These are phyloP conservation scores for Alternaria triticimaculans DNA, from an alignment of 2,329 filamentous ascomycete genomes.

Conservation along the genomic window DNA sequence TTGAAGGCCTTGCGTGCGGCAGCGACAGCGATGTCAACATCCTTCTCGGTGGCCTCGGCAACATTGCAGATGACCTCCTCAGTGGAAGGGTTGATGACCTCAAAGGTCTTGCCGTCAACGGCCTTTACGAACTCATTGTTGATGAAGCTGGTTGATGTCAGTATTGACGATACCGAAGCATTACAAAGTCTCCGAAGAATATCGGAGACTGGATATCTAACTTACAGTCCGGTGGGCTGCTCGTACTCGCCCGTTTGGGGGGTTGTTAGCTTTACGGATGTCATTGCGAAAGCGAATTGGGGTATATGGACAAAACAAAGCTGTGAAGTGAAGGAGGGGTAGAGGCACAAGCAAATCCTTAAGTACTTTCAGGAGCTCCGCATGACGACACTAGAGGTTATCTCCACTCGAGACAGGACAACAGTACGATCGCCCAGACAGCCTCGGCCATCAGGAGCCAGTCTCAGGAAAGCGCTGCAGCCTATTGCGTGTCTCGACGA, in stretches of 20 bases:
- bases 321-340: conserved; percentile 28
- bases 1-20: conserved; percentile 89
- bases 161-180: conserved; percentile 6
- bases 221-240: conserved; percentile 62
- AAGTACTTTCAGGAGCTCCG: conserved; percentile 32
- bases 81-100: conserved; percentile 86
- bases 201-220: conserved; percentile 18
- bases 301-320: conserved; percentile 37
- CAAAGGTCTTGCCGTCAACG: conserved; percentile 87
- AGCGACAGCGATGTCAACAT: conserved; percentile 78
- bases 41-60: conserved; percentile 86
- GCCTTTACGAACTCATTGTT: conserved; percentile 89
- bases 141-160: conserved; percentile 70
- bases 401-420: conserved; percentile 25
- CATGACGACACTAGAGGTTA: conserved; percentile 33
- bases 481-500: conserved; percentile 28
- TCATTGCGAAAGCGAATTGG: conserved; percentile 39
- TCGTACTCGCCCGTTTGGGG: conserved; percentile 67
- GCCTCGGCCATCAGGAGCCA: conserved; percentile 45
- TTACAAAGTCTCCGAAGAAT: conserved; percentile 12
- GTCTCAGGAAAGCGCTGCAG: conserved; percentile 22
- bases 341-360: conserved; percentile 31
- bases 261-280: conserved; percentile 69
- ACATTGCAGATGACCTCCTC: conserved; percentile 87
- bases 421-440: conserved; percentile 22